Conservation (phyloP, 2,329 filamentous ascomycete species). For the Zymoseptoria brevis region DNA sequence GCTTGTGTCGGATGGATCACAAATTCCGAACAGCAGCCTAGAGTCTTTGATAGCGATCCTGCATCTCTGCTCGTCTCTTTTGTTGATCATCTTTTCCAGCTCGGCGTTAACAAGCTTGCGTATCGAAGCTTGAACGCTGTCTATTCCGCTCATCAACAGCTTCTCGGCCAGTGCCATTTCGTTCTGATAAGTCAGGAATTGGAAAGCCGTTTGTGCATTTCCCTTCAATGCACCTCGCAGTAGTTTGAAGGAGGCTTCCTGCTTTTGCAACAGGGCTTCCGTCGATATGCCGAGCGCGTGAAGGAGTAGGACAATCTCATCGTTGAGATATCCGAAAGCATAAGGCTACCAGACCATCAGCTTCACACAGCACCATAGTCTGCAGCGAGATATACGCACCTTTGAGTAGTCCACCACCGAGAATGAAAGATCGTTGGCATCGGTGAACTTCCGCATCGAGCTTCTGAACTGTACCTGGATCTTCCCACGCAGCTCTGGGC, state of each 20-base stretch:
- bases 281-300: conserved; percentile 1
- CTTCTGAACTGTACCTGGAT: not conserved
- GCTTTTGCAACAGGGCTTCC: not conserved
- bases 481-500: not conserved
- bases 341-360: not conserved
- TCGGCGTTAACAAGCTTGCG: conserved; percentile 1
- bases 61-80: conserved; percentile 4
- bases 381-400: not conserved
- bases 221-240: not conserved
- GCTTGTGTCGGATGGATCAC: not conserved
- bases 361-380: not conserved
- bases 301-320: conserved; percentile 4
- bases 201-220: not conserved
- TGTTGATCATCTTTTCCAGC: conserved; percentile 2
- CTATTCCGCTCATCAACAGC: not conserved
- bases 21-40: conserved; percentile 1
- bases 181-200: conserved; percentile 1
- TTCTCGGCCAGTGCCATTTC: conserved; percentile 1
- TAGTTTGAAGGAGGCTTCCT: not conserved
- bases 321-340: conserved; percentile 3
- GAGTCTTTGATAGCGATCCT: conserved; percentile 2
- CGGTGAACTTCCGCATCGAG: conserved; percentile 2
- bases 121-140: not conserved
- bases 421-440: conserved; percentile 4
- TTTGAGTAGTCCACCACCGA: conserved; percentile 1